A percentile compares a stretch with the other conserved stretches of the same genome.
These are phyloP conservation scores for Ligustrum vulgare DNA, from an alignment of 257 asterid species.

Conservation along the genomic window DNA sequence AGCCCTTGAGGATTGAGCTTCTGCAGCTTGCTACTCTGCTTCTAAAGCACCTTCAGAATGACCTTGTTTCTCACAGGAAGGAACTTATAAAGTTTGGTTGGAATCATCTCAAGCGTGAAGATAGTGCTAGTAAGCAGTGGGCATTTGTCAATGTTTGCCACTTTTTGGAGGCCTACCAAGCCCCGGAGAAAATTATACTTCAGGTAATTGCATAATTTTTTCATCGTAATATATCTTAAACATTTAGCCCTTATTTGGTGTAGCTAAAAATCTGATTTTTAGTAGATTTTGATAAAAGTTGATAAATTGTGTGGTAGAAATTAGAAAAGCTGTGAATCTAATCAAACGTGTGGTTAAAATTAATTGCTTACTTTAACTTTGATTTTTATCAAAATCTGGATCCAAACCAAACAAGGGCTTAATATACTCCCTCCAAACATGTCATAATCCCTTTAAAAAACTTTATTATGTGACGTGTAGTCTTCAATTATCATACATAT, in stretches of 20 bases:
- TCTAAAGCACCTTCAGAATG: conserved; percentile 94
- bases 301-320: no score
- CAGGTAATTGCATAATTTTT: conserved; percentile 55
- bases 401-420: not conserved
- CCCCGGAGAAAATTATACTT: conserved; percentile 95
- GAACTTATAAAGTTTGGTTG: conserved; percentile 98
- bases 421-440: not conserved
- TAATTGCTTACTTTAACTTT: no score
- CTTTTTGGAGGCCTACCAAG: conserved; percentile 98
- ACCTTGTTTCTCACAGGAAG: conserved; percentile 93
- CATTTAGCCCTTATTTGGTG: not conserved
- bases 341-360: no score
- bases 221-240: not conserved
- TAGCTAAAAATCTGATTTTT: no score
- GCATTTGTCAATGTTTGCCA: conserved; percentile 99
- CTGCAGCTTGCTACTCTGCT: conserved; percentile 97
- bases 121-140: conserved; percentile 99
- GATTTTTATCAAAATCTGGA: not conserved
- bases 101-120: conserved; percentile 99
- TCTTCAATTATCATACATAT: not conserved
- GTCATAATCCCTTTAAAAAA: not conserved
- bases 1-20: conserved; percentile 98
- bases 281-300: no score
- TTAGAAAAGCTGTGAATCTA: no score
- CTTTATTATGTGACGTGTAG: not conserved